Conservation (phyloP, 371 early-diverging fungal genomes). For the Mucor saturninus region DNA sequence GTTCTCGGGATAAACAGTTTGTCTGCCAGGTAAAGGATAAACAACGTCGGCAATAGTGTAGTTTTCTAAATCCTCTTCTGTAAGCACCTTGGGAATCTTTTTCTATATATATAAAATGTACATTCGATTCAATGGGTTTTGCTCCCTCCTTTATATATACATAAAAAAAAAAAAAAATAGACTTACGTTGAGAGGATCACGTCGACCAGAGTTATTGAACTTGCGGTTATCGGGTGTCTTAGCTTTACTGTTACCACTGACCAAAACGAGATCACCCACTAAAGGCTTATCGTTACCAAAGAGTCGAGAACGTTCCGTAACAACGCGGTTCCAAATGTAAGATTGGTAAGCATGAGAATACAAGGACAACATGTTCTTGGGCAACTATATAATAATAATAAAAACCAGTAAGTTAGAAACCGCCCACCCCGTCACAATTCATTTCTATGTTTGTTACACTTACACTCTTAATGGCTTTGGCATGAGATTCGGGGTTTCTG, state of each 20-base stretch:
- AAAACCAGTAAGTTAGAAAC: not conserved
- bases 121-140: too few relatives aligned
- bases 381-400: slow-evolving; percentile 58
- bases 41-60: slow-evolving; percentile 89
- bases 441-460: slow-evolving; percentile 3
- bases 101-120: not conserved
- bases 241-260: slow-evolving; percentile 16
- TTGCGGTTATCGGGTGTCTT: not conserved
- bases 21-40: slow-evolving; percentile 87
- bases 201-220: slow-evolving; percentile 29
- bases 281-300: slow-evolving; percentile 76
- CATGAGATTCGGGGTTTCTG: slow-evolving; percentile 51
- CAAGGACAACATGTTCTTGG: slow-evolving; percentile 86
- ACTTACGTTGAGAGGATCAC: slow-evolving; percentile 33
- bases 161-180: not conserved
- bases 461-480: slow-evolving; percentile 70
- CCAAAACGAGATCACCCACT: slow-evolving; percentile 85
- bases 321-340: slow-evolving; percentile 92
- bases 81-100: slow-evolving; percentile 55
- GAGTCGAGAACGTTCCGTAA: slow-evolving; percentile 73
- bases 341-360: slow-evolving; percentile 99
- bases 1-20: slow-evolving; percentile 82
- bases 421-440: not conserved
- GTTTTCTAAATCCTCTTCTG: slow-evolving; percentile 67
- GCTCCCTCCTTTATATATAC: not conserved